A percentile compares a stretch with the other conserved stretches of the same genome.
These are phyloP conservation scores for Martensiomyces pterosporus DNA, from an alignment of 192 early-diverging fungal species.

Conservation along the genomic window DNA sequence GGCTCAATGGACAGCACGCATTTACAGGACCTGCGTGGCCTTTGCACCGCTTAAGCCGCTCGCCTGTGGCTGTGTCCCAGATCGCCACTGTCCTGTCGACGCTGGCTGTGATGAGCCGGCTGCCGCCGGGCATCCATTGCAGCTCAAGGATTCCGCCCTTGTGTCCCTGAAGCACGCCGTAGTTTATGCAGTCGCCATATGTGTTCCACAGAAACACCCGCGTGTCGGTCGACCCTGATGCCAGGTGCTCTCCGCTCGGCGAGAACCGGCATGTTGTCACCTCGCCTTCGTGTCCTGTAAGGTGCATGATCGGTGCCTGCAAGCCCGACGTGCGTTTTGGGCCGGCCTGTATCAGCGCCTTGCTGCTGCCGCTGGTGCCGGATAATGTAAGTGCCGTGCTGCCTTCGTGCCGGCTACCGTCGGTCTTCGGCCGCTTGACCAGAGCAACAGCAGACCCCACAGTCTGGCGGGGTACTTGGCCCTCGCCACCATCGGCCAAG, in stretches of 20 bases:
- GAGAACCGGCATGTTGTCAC: slow-evolving; percentile 84
- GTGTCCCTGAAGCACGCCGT: slow-evolving; percentile 83
- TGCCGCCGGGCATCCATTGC: slow-evolving; percentile 84
- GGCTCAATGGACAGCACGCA: slow-evolving; percentile 63
- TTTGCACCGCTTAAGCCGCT: slow-evolving; percentile 73
- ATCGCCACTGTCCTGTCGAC: slow-evolving; percentile 74
- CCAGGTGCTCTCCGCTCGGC: slow-evolving; percentile 75
- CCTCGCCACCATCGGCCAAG: slow-evolving; percentile 5
- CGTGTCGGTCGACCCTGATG: slow-evolving; percentile 77
- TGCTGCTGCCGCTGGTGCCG: slow-evolving; percentile 1
- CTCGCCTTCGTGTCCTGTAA: slow-evolving; percentile 78
- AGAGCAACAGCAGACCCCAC: slow-evolving; percentile 32
- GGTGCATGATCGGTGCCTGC: slow-evolving; percentile 80
- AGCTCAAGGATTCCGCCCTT: slow-evolving; percentile 79
- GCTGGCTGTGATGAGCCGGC: slow-evolving; percentile 76
- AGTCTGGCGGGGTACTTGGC: not conserved
- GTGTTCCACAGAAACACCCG: slow-evolving; percentile 92
- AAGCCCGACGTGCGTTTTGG: slow-evolving; percentile 69
- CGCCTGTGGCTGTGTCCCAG: slow-evolving; percentile 83
- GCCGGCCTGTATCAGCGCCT: slow-evolving; percentile 21
- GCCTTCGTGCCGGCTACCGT: slow-evolving; percentile 3
- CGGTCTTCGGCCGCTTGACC: slow-evolving; percentile 39
- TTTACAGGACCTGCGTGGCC: slow-evolving; percentile 84
- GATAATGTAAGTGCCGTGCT: slow-evolving; percentile 20
- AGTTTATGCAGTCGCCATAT: slow-evolving; percentile 87